These are phyloP conservation scores for Puccinia coronata DNA, from an alignment of 1,284 basidiomycete genomes.

Conservation along the genomic window DNA sequence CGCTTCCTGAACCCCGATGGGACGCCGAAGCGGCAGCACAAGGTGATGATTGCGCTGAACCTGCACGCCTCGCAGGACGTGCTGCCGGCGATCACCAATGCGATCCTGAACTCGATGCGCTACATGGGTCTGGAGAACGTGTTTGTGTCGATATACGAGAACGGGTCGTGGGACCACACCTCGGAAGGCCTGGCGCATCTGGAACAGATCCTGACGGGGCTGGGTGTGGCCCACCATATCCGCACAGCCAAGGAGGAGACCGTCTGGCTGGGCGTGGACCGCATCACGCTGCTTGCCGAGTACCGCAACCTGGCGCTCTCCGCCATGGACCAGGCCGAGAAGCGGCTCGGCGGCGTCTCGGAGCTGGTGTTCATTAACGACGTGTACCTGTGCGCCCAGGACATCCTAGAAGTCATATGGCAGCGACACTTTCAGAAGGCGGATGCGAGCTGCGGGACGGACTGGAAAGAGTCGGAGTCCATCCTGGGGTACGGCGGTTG, in stretches of 20 bases:
- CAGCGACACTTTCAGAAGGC: slow-evolving; percentile 19
- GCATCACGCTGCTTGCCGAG: slow-evolving; percentile 2
- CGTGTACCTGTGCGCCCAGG: slow-evolving; percentile 24
- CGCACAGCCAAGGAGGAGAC: slow-evolving; percentile 7
- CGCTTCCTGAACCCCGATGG: background rate
- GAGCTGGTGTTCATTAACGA: slow-evolving; percentile 28
- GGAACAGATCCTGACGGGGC: background rate
- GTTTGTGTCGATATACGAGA: slow-evolving; percentile 31
- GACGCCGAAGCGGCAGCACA: background rate
- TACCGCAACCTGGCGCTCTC: slow-evolving; percentile 19
- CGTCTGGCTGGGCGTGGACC: slow-evolving; percentile 17
- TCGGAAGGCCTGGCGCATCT: slow-evolving; percentile 15
- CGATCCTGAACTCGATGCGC: background rate
- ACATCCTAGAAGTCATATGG: slow-evolving; percentile 22
- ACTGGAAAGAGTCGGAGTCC: slow-evolving; percentile 11
- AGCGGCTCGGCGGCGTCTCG: background rate
- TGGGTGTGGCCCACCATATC: slow-evolving; percentile 14
- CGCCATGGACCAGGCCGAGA: background rate
- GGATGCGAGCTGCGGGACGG: slow-evolving; percentile 7
- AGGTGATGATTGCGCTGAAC: slow-evolving; percentile 22
- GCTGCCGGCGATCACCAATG: slow-evolving; percentile 4
- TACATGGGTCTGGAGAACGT: background rate
- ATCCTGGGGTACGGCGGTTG: background rate
- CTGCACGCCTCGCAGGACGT: slow-evolving; percentile 7
- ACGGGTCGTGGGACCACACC: slow-evolving; percentile 28